These are phyloP conservation scores for Dichotomopilus funicola DNA, from an alignment of 2,329 filamentous ascomycete genomes.

Conservation along the genomic window DNA sequence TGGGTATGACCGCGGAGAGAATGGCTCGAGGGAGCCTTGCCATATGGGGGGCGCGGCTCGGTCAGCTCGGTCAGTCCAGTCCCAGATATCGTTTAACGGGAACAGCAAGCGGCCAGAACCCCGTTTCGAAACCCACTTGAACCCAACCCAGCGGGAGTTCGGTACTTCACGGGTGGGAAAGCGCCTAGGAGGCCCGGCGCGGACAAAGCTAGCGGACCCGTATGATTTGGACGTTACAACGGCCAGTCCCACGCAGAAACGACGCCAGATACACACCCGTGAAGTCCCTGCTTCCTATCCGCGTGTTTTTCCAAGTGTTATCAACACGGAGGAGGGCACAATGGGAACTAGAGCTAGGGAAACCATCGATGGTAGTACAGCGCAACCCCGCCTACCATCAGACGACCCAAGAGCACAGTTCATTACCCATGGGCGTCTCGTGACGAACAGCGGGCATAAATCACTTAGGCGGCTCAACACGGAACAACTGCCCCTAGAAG, in stretches of 20 bases:
- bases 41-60: neutral
- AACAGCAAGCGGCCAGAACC: neutral
- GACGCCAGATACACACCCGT: no score
- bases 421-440: slow-evolving; percentile 20
- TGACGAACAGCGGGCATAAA: slow-evolving; percentile 12
- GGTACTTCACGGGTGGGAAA: neutral
- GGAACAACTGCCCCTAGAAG: slow-evolving; percentile 24
- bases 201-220: no score
- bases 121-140: neutral
- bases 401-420: slow-evolving; percentile 16
- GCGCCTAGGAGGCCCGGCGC: neutral
- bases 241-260: neutral
- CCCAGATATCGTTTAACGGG: slow-evolving; percentile 8
- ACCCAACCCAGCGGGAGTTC: no score
- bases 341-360: neutral
- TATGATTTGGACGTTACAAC: neutral
- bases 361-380: slow-evolving; percentile 11
- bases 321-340: neutral
- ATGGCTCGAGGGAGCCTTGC: neutral
- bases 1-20: neutral
- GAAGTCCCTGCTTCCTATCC: no score
- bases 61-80: neutral
- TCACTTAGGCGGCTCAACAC: slow-evolving; percentile 20
- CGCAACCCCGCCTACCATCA: neutral
- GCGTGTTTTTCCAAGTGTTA: neutral